Evolutionary conservation across 768 basidiomycete genomes (phyloP).

Genomic region (Collybia sordida): DNA sequence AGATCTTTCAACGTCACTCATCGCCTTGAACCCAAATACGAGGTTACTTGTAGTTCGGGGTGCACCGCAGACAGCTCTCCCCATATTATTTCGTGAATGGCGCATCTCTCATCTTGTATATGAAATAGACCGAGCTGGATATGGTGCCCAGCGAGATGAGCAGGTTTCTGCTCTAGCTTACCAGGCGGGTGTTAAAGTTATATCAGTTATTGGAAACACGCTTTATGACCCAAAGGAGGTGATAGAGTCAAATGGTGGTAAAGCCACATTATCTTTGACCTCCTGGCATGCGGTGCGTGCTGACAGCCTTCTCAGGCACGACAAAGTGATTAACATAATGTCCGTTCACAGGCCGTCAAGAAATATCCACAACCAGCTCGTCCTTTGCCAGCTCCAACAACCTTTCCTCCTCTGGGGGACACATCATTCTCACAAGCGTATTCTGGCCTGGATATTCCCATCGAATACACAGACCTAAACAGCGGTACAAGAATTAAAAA

Average conservation of each 20-base stretch:
- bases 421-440: slow-evolving; percentile 1
- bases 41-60: slow-evolving; percentile 24
- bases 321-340: neutral
- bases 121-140: slow-evolving; percentile 16
- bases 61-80: slow-evolving; percentile 7
- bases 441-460: neutral
- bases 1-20: slow-evolving; percentile 9
- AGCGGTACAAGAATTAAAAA: neutral
- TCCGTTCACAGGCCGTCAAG: slow-evolving; percentile 7
- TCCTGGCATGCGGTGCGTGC: slow-evolving; percentile 11
- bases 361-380: slow-evolving; percentile 3
- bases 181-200: slow-evolving; percentile 15
- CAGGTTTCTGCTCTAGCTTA: slow-evolving; percentile 13
- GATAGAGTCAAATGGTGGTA: slow-evolving; percentile 11
- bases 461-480: slow-evolving; percentile 1
- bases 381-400: slow-evolving; percentile 4
- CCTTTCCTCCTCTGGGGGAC: slow-evolving; percentile 5
- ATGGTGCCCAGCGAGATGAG: slow-evolving; percentile 8
- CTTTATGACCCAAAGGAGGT: slow-evolving; percentile 8
- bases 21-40: slow-evolving; percentile 7
- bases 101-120: slow-evolving; percentile 15
- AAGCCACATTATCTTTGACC: slow-evolving; percentile 12
- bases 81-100: slow-evolving; percentile 11
- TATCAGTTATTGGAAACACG: slow-evolving; percentile 10
- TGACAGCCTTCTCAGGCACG: neutral